Percentiles rank a stretch among this genome's conserved stretches.
These are phyloP conservation scores for Barnettozyma pratensis DNA, from an alignment of 805 yeast species.

Conservation along the genomic window DNA sequence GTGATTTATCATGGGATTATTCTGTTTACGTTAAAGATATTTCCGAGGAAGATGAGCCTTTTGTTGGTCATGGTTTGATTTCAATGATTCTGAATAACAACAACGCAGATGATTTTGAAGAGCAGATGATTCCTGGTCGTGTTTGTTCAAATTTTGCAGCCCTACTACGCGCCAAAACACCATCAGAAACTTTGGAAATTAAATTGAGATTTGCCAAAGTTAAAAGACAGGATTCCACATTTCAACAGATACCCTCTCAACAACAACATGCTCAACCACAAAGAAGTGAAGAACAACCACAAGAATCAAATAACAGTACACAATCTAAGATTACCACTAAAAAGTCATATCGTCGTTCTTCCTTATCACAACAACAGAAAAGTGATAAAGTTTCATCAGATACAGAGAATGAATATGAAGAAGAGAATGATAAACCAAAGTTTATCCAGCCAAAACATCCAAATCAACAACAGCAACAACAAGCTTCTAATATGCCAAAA, in stretches of 20 bases:
- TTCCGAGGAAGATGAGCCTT: conserved; percentile 47
- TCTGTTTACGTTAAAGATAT: conserved; percentile 43
- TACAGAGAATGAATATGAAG: conserved; percentile 20
- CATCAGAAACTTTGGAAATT: conserved; percentile 52
- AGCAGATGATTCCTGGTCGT: conserved; percentile 46
- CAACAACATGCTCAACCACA: conserved; percentile 6
- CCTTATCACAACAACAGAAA: conserved; percentile 12
- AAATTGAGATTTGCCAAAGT: conserved; percentile 39
- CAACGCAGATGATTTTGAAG: conserved; percentile 9
- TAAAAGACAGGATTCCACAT: conserved; percentile 5
- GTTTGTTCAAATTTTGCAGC: conserved; percentile 55
- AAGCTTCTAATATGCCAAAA: conserved; percentile 10
- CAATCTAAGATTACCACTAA: conserved; percentile 1
- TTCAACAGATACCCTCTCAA: conserved; percentile 7
- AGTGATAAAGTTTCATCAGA: conserved; percentile 14
- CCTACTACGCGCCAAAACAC: conserved; percentile 29
- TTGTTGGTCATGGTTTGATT: conserved; percentile 41
- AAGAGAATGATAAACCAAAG: neutral
- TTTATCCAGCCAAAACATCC: conserved; percentile 15
- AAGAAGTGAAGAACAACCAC: neutral
- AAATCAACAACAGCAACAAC: conserved; percentile 1
- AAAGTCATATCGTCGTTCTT: conserved; percentile 7
- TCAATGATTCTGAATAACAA: conserved; percentile 29
- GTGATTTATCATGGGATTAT: conserved; percentile 36
- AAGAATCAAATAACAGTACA: neutral